Evolutionary conservation across 2,329 filamentous ascomycete species (phyloP).

Genomic region (Grosmannia serpens): DNA sequence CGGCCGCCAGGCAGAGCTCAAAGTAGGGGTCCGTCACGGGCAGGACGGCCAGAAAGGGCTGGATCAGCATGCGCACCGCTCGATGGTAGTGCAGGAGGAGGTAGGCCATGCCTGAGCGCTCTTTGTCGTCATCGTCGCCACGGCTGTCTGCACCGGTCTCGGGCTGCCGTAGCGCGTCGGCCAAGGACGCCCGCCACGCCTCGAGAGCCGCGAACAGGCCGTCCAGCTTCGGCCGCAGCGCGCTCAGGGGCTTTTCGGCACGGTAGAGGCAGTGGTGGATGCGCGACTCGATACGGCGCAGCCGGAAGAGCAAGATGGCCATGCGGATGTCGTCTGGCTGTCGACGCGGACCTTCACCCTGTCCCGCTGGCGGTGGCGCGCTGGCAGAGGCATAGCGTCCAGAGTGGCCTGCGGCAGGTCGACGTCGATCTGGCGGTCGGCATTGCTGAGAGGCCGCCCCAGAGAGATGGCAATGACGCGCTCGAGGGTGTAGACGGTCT

Average conservation of each 20-base stretch:
- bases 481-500: slow-evolving; percentile 39
- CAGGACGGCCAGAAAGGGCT: slow-evolving; percentile 36
- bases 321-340: slow-evolving; percentile 24
- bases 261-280: slow-evolving; percentile 42
- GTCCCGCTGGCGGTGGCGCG: too few relatives aligned
- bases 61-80: slow-evolving; percentile 35
- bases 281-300: slow-evolving; percentile 34
- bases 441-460: slow-evolving; percentile 36
- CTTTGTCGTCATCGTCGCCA: slow-evolving; percentile 9
- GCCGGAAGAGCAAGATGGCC: slow-evolving; percentile 29
- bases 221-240: slow-evolving; percentile 34
- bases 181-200: slow-evolving; percentile 22
- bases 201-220: slow-evolving; percentile 32
- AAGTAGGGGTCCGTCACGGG: slow-evolving; percentile 33
- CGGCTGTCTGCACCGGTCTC: slow-evolving; percentile 21
- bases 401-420: slow-evolving; percentile 23
- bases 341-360: background rate
- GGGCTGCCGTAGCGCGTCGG: slow-evolving; percentile 4
- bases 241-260: slow-evolving; percentile 30
- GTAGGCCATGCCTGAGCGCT: slow-evolving; percentile 23
- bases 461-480: slow-evolving; percentile 37
- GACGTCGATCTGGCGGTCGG: slow-evolving; percentile 39
- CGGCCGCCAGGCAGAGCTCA: slow-evolving; percentile 26
- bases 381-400: slow-evolving; percentile 17
- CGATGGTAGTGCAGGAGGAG: slow-evolving; percentile 37